Evolutionary conservation across 352 stramenopile species (phyloP).

Genomic region (Phytophthora fragariaefolia): DNA sequence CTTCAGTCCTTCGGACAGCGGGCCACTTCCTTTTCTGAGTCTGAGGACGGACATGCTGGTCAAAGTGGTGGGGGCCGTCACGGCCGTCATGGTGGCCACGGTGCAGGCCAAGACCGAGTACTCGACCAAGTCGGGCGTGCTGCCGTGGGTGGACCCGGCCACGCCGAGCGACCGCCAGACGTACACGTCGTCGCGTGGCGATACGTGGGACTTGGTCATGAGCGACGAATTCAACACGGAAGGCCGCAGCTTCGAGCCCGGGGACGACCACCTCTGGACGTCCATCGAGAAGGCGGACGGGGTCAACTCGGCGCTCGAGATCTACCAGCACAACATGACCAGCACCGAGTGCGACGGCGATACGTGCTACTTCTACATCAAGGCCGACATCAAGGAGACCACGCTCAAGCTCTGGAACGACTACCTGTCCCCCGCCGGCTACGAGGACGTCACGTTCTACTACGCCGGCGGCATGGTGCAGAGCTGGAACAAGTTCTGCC

Average conservation of each 20-base stretch:
- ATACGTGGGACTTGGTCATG: conserved; percentile 70
- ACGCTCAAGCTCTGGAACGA: conserved; percentile 55
- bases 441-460: conserved; percentile 47
- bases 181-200: conserved; percentile 64
- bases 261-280: not conserved
- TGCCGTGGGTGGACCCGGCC: conserved; percentile 65
- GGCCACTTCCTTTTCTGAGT: conserved; percentile 20
- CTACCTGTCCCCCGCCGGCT: conserved; percentile 54
- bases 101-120: conserved; percentile 33
- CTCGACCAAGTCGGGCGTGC: conserved; percentile 62
- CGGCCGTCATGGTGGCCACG: not conserved
- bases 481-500: conserved; percentile 97
- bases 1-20: conserved; percentile 25
- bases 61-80: conserved; percentile 1
- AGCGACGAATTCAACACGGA: conserved; percentile 76
- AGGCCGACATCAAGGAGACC: conserved; percentile 43
- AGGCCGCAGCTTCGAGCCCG: not conserved
- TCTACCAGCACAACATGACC: conserved; percentile 51
- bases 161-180: conserved; percentile 50
- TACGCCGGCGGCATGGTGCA: conserved; percentile 85
- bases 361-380: conserved; percentile 60
- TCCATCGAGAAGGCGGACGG: not conserved
- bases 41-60: conserved; percentile 7
- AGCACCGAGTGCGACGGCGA: conserved; percentile 52
- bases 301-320: not conserved